These are phyloP conservation scores for Citrus unshiu DNA, from an alignment of 345 rosid species.

Conservation along the genomic window DNA sequence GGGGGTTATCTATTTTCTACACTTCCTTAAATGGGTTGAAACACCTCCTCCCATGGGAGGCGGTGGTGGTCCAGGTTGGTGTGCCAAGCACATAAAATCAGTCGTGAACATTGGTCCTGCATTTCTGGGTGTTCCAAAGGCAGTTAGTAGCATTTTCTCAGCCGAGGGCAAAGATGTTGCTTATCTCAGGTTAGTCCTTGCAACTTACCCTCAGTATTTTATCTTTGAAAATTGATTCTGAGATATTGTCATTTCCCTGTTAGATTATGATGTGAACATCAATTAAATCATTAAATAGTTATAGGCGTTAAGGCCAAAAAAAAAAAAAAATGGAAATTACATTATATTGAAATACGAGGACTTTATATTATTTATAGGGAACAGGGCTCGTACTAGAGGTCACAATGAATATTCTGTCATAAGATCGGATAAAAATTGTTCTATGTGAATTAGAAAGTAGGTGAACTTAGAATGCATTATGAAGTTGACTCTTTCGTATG, in stretches of 20 bases:
- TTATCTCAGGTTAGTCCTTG: slow-evolving; percentile 39
- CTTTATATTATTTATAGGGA: neutral
- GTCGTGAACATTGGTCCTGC: slow-evolving; percentile 64
- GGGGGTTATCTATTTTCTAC: slow-evolving; percentile 74
- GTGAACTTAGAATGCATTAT: slow-evolving; percentile 1
- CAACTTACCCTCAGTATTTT: neutral
- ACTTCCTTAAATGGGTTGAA: slow-evolving; percentile 88
- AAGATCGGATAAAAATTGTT: neutral
- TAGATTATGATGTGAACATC: neutral
- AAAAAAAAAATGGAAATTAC: neutral
- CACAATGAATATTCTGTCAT: neutral
- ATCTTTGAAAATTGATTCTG: neutral
- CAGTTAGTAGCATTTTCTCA: slow-evolving; percentile 52
- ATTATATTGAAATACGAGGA: neutral
- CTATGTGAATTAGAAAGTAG: neutral
- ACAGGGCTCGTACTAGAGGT: neutral
- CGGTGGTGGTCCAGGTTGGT: slow-evolving; percentile 63
- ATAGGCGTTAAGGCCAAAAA: neutral
- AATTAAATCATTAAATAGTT: neutral
- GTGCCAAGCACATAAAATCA: slow-evolving; percentile 63
- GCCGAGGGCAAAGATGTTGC: slow-evolving; percentile 60
- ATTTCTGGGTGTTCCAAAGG: slow-evolving; percentile 69
- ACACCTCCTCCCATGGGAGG: slow-evolving; percentile 58
- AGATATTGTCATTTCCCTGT: neutral
- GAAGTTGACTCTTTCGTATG: slow-evolving; percentile 8